Conservation (phyloP, 768 basidiomycete species). For the Trametes cinnabarina region DNA sequence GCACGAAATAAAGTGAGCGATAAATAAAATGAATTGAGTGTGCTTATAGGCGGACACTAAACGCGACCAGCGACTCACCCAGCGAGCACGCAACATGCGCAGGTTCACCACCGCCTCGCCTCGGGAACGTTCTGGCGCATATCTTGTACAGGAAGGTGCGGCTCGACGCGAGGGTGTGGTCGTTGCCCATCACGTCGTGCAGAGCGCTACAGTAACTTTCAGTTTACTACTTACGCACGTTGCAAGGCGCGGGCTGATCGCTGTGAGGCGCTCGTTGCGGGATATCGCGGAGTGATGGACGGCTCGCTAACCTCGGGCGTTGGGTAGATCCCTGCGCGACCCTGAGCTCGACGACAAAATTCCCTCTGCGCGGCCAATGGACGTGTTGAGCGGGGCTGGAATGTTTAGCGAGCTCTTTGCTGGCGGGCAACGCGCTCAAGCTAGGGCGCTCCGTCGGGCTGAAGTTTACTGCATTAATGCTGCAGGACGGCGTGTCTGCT, state of each 20-base stretch:
- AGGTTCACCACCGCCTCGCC: neutral
- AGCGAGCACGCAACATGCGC: no score
- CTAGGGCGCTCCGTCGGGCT: neutral
- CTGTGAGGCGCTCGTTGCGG: neutral
- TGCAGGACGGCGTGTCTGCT: no score
- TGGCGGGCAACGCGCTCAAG: no score
- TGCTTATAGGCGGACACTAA: neutral
- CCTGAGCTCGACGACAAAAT: neutral
- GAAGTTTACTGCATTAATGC: neutral
- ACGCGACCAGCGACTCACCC: neutral
- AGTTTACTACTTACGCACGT: no score
- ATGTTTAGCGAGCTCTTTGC: no score
- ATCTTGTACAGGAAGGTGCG: neutral
- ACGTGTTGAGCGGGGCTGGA: neutral
- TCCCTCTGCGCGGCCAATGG: neutral
- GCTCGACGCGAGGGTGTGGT: neutral
- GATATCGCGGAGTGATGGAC: neutral
- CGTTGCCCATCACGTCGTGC: neutral
- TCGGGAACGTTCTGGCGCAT: neutral
- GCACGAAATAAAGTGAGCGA: no score
- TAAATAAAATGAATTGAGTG: no score
- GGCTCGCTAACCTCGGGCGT: neutral
- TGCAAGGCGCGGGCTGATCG: neutral
- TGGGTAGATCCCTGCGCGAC: neutral
- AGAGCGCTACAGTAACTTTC: neutral